Percentiles rank a stretch among this genome's conserved stretches.
phyloP scores from a whole-genome alignment of 768 basidiomycete species.

The Suillus plorans region DNA sequence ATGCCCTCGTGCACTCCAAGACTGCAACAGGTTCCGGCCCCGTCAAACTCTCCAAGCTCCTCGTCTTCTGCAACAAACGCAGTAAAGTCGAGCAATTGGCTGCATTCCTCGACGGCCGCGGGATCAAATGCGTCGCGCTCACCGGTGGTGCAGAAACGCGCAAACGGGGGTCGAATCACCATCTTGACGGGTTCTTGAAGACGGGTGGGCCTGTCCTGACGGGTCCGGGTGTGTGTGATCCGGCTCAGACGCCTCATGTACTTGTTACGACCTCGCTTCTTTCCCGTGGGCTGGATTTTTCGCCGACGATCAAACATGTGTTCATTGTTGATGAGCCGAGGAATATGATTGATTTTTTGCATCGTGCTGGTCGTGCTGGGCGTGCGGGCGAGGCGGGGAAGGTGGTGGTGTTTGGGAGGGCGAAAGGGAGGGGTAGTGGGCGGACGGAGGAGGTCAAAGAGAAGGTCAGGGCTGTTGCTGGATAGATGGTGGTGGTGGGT shows the following conservation, averaged over 20 bases:
- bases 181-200: slow-evolving; percentile 73
- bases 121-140: slow-evolving; percentile 62
- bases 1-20: slow-evolving; percentile 39
- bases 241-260: slow-evolving; percentile 52
- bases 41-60: slow-evolving; percentile 56
- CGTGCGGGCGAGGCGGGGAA: slow-evolving; percentile 69
- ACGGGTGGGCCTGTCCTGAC: slow-evolving; percentile 7
- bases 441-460: slow-evolving; percentile 50
- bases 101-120: slow-evolving; percentile 54
- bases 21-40: slow-evolving; percentile 20
- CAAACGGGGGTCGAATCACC: slow-evolving; percentile 68
- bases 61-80: slow-evolving; percentile 84
- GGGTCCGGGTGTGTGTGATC: slow-evolving; percentile 19
- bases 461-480: slow-evolving; percentile 44
- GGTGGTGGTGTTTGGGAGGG: slow-evolving; percentile 77
- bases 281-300: slow-evolving; percentile 88
- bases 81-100: slow-evolving; percentile 65
- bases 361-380: slow-evolving; percentile 84
- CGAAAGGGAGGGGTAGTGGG: slow-evolving; percentile 60
- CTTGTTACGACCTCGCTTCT: slow-evolving; percentile 90
- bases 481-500: slow-evolving; percentile 14
- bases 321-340: slow-evolving; percentile 87
- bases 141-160: slow-evolving; percentile 62
- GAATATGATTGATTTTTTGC: slow-evolving; percentile 90
- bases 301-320: slow-evolving; percentile 73